Evolutionary conservation across 306 rosid species (phyloP).

Genomic region (Fragaria iinumae): DNA sequence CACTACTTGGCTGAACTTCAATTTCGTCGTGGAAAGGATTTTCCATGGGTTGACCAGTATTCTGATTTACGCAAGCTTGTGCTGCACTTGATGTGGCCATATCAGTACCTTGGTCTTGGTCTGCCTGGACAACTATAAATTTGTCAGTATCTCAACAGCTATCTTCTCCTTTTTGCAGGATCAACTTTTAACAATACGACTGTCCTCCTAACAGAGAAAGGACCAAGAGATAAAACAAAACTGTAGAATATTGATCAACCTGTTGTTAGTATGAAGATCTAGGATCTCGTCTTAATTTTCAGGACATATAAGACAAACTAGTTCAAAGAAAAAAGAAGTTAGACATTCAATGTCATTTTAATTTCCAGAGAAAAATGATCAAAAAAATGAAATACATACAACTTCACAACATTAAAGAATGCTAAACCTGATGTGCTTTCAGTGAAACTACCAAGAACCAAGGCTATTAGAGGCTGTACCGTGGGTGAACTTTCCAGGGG

Average conservation of each 20-base stretch:
- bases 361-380: not conserved
- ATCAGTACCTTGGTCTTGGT: slow-evolving; percentile 21
- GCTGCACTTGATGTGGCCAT: slow-evolving; percentile 15
- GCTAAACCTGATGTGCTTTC: not conserved
- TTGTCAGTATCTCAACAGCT: not conserved
- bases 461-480: not conserved
- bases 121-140: not conserved
- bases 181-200: not conserved
- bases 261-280: not conserved
- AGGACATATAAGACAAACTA: too few species aligned
- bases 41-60: not conserved
- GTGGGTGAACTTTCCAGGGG: not conserved
- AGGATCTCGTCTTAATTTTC: not conserved
- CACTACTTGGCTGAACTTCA: not conserved
- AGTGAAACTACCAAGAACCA: not conserved
- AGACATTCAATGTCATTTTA: not conserved
- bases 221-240: not conserved
- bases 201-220: not conserved
- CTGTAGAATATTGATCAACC: not conserved
- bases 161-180: not conserved
- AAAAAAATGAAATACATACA: not conserved
- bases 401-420: not conserved
- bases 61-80: slow-evolving; percentile 21
- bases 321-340: not conserved
- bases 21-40: too few species aligned